phyloP scores from a whole-genome alignment of 2,329 filamentous ascomycete species.

The Penicillium palitans region DNA sequence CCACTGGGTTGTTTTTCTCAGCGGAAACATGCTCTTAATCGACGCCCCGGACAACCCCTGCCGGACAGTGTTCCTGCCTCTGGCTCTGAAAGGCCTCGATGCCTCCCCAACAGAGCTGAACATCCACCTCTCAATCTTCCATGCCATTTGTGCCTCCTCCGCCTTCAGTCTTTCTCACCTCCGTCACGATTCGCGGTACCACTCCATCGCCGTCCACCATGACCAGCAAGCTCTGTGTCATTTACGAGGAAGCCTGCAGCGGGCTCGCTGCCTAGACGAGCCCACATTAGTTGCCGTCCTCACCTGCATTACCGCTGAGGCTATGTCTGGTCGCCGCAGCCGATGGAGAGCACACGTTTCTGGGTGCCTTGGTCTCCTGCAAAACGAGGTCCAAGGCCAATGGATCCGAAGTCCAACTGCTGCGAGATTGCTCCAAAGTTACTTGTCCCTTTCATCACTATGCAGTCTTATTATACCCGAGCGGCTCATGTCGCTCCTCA shows the following conservation, averaged over 20 bases:
- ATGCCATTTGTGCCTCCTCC: constrained; percentile 29
- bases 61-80: constrained; percentile 30
- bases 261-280: constrained; percentile 18
- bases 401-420: constrained; percentile 20
- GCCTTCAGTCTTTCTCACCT: constrained; percentile 30
- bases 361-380: constrained; percentile 24
- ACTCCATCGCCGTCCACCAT: constrained; percentile 31
- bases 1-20: constrained; percentile 34
- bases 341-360: constrained; percentile 28
- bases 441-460: constrained; percentile 31
- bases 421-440: constrained; percentile 29
- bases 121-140: constrained; percentile 33
- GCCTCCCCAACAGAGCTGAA: constrained; percentile 17
- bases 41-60: constrained; percentile 33
- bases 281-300: constrained; percentile 21
- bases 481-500: constrained; percentile 21
- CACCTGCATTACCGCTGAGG: constrained; percentile 24
- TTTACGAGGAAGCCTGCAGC: constrained; percentile 25
- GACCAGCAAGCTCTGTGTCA: constrained; percentile 33
- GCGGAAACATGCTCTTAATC: constrained; percentile 32
- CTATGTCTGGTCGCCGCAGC: constrained; percentile 29
- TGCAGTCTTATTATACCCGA: constrained; percentile 30
- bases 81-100: constrained; percentile 23
- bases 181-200: constrained; percentile 24
- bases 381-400: constrained; percentile 23